Evolutionary conservation across 176 grass and related monocot species (phyloP).

Genomic region (Musa acuminata): DNA sequence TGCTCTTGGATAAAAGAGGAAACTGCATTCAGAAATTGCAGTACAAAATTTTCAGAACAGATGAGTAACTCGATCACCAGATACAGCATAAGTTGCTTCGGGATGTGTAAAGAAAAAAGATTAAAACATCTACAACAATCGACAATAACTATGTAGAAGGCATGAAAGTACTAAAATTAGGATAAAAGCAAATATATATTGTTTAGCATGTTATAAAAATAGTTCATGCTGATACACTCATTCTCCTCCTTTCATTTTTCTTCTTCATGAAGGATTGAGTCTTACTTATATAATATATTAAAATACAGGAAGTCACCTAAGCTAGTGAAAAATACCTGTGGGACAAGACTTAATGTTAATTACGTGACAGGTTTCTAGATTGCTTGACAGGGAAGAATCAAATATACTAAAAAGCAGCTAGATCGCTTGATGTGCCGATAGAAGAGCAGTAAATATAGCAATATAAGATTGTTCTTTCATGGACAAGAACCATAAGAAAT

Average conservation of each 20-base stretch:
- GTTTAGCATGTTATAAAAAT: too few species aligned
- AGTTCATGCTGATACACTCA: too few species aligned
- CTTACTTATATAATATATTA: too few species aligned
- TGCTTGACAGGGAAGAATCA: not conserved
- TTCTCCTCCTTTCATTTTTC: too few species aligned
- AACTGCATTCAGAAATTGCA: conserved; percentile 49
- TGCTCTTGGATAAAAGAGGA: conserved; percentile 91
- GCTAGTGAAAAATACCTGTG: not conserved
- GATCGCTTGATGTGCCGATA: not conserved
- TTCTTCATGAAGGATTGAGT: too few species aligned
- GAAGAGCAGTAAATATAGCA: not conserved
- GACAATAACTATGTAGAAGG: not conserved
- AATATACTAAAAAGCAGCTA: not conserved
- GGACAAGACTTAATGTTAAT: not conserved
- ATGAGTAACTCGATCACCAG: not conserved
- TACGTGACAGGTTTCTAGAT: not conserved
- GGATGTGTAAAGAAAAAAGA: not conserved
- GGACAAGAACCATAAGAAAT: too few species aligned
- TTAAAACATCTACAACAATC: too few species aligned
- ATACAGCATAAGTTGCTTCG: not conserved
- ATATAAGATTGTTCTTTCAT: not conserved
- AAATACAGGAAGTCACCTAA: not conserved
- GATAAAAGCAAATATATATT: not conserved
- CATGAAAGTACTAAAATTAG: not conserved
- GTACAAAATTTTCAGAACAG: conserved; percentile 2